Conservation (phyloP, 208 protist species). For the Trypanosoma mega region DNA sequence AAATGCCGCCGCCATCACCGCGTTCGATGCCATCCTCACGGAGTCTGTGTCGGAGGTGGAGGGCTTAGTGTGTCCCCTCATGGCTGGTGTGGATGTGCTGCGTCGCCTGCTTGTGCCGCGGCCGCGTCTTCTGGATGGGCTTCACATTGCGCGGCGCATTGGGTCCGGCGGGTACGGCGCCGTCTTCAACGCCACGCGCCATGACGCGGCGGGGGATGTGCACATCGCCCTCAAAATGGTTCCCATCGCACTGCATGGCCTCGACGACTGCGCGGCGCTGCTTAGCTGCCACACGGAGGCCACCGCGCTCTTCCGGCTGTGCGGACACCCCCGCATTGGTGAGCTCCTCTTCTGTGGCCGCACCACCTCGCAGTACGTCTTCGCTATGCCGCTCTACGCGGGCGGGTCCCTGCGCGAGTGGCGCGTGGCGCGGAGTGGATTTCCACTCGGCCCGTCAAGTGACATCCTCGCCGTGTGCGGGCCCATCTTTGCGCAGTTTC, state of each 20-base stretch:
- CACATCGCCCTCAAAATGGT: constrained; percentile 70
- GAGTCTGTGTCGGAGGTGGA: constrained; percentile 5
- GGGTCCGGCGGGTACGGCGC: constrained; percentile 71
- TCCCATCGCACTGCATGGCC: constrained; percentile 44
- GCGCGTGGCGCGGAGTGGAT: constrained; percentile 40
- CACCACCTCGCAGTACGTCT: constrained; percentile 61
- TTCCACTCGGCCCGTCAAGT: constrained; percentile 9
- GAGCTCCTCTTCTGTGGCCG: constrained; percentile 64
- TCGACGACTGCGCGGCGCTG: constrained; percentile 45
- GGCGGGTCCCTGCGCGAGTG: constrained; percentile 63
- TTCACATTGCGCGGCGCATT: constrained; percentile 44
- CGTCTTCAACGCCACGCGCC: constrained; percentile 39
- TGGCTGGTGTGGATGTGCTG: constrained; percentile 52
- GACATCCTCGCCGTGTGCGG: constrained; percentile 42
- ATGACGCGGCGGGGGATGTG: background rate
- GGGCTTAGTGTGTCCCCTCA: background rate
- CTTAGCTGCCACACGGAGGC: constrained; percentile 71
- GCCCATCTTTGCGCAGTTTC: constrained; percentile 62
- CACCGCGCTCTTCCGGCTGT: constrained; percentile 57
- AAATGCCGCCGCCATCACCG: background rate
- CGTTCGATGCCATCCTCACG: constrained; percentile 3
- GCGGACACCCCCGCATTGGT: constrained; percentile 60
- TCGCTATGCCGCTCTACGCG: constrained; percentile 69
- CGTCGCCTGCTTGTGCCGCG: constrained; percentile 55
- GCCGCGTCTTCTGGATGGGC: constrained; percentile 15